Evolutionary conservation across 306 rosid genomes (phyloP), one percentile per base, ranked within the genome.

Genomic region (Quercus berberidifolia): DNA sequence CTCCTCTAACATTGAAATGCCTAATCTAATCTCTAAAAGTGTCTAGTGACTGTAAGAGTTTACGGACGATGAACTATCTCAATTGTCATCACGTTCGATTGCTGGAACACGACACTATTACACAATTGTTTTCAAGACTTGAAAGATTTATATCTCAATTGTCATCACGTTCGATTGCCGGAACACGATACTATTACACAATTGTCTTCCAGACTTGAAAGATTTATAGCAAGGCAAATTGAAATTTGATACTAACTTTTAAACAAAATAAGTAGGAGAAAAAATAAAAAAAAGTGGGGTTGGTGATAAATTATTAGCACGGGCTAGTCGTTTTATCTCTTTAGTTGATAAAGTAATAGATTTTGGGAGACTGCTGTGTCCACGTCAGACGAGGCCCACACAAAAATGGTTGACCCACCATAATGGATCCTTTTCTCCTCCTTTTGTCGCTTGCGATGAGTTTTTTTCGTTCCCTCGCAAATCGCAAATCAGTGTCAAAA

Each of bases 331-430:
- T 17, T 55, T 55, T 69, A 85, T 77, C 80, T 49, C 77, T 79
- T 56, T 17, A 57, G 54, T 65, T 33, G 21, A 67, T n/a, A 82
- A 28, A 51, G 6, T 56, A 55, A 33, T 33, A 11, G 33, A 23
- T 38, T 62, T 10, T 9, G 73, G 56, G 81, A 78, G 76, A 83
- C 83, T 46, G 19, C 83, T 38, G 83, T 81, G 87, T 80, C 89
- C 92, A 87, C 90, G 89, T 88, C 86, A 82, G 69, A 78, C 3
- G 13, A 81, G 86, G 73, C 74, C 90, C 87, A 49, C 58, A 0
- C 1, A 6, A 0, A 71, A 58, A 80, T 33, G 54, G 82, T 72
- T 74, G 84, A 58, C 82, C 85, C 81, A 75, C 88, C 79, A 74
- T 30, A 79, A 73, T 79, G 74, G 71, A 75, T n/a, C 75, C 59